Percentiles rank a stretch among this genome's conserved stretches.
These are phyloP conservation scores for Boletus edulis DNA, from an alignment of 768 basidiomycete genomes.

Conservation along the genomic window DNA sequence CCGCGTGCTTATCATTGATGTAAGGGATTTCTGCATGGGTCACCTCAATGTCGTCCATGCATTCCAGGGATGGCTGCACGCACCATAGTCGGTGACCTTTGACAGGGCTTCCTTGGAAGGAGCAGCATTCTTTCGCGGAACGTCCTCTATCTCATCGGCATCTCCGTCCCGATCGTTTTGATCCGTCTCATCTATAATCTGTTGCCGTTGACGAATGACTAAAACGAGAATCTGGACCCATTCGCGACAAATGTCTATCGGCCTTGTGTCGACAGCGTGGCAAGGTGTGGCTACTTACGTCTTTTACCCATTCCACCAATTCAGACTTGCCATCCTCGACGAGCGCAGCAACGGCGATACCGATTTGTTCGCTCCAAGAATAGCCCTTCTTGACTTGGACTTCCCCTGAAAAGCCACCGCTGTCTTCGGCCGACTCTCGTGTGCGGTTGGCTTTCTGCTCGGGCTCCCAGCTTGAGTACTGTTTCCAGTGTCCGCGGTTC, in stretches of 20 bases:
- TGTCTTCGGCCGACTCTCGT: conserved; percentile 33
- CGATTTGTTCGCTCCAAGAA: conserved; percentile 87
- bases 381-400: conserved; percentile 85
- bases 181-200: conserved; percentile 62
- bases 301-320: conserved; percentile 77
- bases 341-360: conserved; percentile 76
- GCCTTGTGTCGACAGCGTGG: conserved; percentile 21
- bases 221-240: conserved; percentile 53
- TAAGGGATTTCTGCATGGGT: conserved; percentile 68
- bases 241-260: conserved; percentile 8
- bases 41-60: conserved; percentile 1
- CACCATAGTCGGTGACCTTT: conserved; percentile 77
- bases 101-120: conserved; percentile 69
- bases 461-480: conserved; percentile 75
- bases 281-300: conserved; percentile 50
- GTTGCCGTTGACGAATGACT: conserved; percentile 57
- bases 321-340: conserved; percentile 60
- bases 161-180: conserved; percentile 39
- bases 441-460: conserved; percentile 40
- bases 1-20: conserved; percentile 67
- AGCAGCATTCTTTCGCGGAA: conserved; percentile 23
- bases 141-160: conserved; percentile 32
- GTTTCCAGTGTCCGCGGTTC: conserved; percentile 84
- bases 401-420: conserved; percentile 53
- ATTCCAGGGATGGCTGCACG: conserved; percentile 28